These are phyloP conservation scores for Cryptococcus deneoformans DNA, from an alignment of 1,284 basidiomycete genomes.

Conservation along the genomic window DNA sequence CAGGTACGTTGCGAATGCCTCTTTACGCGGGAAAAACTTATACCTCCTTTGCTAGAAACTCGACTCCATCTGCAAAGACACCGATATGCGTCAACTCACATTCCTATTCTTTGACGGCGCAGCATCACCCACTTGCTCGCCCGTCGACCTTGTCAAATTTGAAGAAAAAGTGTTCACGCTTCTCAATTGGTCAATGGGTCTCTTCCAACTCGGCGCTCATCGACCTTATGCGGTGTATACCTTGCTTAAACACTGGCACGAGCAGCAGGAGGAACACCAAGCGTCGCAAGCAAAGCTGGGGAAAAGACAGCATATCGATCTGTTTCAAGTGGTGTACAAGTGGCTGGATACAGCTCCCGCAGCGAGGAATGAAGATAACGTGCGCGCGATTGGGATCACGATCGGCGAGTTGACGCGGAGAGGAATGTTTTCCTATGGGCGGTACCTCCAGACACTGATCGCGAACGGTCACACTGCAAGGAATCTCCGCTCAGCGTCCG, in stretches of 20 bases:
- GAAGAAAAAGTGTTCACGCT: constrained; percentile 69
- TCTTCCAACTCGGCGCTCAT: constrained; percentile 79
- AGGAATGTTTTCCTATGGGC: constrained; percentile 76
- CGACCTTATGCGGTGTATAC: constrained; percentile 76
- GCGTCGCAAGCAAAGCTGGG: constrained; percentile 9
- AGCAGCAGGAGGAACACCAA: constrained; percentile 39
- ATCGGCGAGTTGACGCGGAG: constrained; percentile 75
- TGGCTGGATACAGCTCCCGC: constrained; percentile 74
- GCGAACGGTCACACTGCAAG: constrained; percentile 60
- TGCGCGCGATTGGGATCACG: constrained; percentile 64
- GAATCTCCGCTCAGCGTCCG: constrained; percentile 3
- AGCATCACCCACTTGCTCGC: constrained; percentile 41
- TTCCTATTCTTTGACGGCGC: constrained; percentile 60
- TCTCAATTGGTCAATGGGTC: constrained; percentile 81
- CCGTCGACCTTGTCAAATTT: constrained; percentile 49
- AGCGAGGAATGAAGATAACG: constrained; percentile 60
- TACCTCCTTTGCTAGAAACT: constrained; percentile 56
- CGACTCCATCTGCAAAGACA: constrained; percentile 71
- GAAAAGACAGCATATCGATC: constrained; percentile 22
- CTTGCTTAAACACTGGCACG: constrained; percentile 68
- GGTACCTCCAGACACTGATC: constrained; percentile 79
- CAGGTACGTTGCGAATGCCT: constrained; percentile 52
- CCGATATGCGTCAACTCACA: constrained; percentile 58
- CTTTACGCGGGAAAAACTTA: constrained; percentile 1
- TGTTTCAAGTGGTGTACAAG: constrained; percentile 61